A percentile compares a stretch with the other conserved stretches of the same genome.
Evolutionary conservation across 2,329 filamentous ascomycete genomes (phyloP).

Genomic region (Pyrenophora graminea): DNA sequence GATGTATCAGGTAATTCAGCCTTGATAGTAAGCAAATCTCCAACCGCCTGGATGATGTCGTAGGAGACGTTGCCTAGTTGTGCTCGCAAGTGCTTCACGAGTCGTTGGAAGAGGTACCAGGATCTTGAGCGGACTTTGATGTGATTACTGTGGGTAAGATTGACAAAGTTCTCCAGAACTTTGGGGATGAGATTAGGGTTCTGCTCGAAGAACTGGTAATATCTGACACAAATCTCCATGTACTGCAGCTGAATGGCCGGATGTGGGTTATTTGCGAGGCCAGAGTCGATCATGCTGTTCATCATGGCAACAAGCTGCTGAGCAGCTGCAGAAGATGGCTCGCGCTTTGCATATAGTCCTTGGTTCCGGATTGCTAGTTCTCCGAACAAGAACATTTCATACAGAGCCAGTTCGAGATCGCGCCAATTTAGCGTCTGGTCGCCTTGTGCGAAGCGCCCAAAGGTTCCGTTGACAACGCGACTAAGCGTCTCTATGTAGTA

Average conservation of each 20-base stretch:
- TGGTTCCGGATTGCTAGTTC: slow-evolving; percentile 89
- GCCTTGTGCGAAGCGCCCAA: slow-evolving; percentile 73
- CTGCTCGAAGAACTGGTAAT: slow-evolving; percentile 88
- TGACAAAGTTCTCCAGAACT: slow-evolving; percentile 89
- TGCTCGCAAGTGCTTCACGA: slow-evolving; percentile 82
- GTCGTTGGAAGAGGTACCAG: slow-evolving; percentile 95
- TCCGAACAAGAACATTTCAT: slow-evolving; percentile 95
- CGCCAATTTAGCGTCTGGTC: slow-evolving; percentile 86
- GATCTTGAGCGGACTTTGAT: slow-evolving; percentile 86
- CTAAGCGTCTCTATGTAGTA: slow-evolving; percentile 89
- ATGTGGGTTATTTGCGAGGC: slow-evolving; percentile 85
- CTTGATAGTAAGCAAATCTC: slow-evolving; percentile 85
- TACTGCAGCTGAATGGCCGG: slow-evolving; percentile 93
- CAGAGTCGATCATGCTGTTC: slow-evolving; percentile 90
- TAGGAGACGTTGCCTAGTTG: slow-evolving; percentile 89
- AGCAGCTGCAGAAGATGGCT: slow-evolving; percentile 76
- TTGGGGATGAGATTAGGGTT: slow-evolving; percentile 80
- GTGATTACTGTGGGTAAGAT: slow-evolving; percentile 84
- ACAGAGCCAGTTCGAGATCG: slow-evolving; percentile 87
- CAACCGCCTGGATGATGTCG: slow-evolving; percentile 86
- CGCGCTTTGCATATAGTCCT: slow-evolving; percentile 82
- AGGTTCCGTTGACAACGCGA: slow-evolving; percentile 83
- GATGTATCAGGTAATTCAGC: slow-evolving; percentile 81
- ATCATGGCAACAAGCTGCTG: slow-evolving; percentile 90
- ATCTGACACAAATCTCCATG: slow-evolving; percentile 97